Evolutionary conservation across 495 filamentous ascomycete genomes (phyloP).

Genomic region (Penicillium argentinense): DNA sequence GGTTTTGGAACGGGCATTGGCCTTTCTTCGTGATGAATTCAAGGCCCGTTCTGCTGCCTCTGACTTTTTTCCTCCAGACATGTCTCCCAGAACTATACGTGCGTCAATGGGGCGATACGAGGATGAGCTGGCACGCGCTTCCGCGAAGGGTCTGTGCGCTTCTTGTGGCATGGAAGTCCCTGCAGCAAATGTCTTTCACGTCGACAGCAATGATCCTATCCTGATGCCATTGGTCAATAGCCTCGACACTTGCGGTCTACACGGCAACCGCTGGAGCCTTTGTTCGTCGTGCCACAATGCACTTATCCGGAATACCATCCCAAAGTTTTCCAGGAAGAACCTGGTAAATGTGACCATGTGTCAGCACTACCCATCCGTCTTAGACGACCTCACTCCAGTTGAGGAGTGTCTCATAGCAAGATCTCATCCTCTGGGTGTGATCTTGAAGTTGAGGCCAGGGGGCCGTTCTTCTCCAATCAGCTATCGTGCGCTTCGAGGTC

Average conservation of each 20-base stretch:
- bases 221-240: no score
- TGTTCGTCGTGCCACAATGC: background rate
- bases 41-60: background rate
- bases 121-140: background rate
- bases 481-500: slow-evolving; percentile 9
- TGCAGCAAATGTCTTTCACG: background rate
- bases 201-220: no score
- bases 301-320: background rate
- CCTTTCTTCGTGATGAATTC: background rate
- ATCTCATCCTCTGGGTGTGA: background rate
- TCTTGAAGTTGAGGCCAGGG: background rate
- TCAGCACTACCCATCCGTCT: slow-evolving; percentile 8
- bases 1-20: background rate
- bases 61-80: background rate
- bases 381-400: background rate
- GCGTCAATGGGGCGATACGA: background rate
- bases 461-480: background rate
- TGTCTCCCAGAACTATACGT: background rate
- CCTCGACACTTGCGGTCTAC: no score
- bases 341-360: slow-evolving; percentile 8
- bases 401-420: background rate
- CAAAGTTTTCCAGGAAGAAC: slow-evolving; percentile 8
- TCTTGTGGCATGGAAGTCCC: background rate
- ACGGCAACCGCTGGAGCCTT: background rate
- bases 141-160: background rate